Percentiles rank a stretch among this genome's conserved stretches.
These are phyloP conservation scores for Hippophae tibetana DNA, from an alignment of 306 rosid species.

Conservation along the genomic window DNA sequence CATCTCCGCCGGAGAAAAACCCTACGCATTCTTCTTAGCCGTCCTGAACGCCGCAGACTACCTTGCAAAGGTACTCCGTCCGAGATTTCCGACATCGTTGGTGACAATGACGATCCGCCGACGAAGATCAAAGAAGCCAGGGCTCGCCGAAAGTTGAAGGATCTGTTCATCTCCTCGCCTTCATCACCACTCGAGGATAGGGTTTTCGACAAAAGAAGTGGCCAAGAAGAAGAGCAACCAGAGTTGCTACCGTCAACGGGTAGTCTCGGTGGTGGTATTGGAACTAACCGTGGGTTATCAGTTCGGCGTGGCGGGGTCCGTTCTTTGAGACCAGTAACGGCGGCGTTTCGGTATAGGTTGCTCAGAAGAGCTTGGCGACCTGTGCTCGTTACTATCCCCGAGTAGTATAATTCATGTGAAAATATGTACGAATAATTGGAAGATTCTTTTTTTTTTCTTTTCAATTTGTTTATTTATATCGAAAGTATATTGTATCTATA, in stretches of 20 bases:
- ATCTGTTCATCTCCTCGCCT: conserved; percentile 68
- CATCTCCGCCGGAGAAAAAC: conserved; percentile 81
- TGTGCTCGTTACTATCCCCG: conserved; percentile 67
- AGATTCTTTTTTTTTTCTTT: conserved; percentile 9
- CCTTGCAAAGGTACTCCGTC: conserved; percentile 23
- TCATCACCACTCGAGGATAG: conserved; percentile 36
- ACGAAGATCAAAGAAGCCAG: conserved; percentile 26
- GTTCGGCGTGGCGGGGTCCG: conserved; percentile 27
- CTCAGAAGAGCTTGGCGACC: conserved; percentile 88
- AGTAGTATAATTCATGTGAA: conserved; percentile 24
- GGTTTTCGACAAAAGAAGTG: conserved; percentile 25
- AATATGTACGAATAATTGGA: conserved; percentile 26
- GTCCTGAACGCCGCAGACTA: conserved; percentile 47
- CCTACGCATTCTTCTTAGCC: conserved; percentile 58
- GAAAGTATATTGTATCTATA: background rate
- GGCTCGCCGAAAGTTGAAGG: conserved; percentile 60
- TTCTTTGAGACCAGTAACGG: conserved; percentile 51
- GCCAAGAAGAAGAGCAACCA: conserved; percentile 18
- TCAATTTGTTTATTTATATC: background rate
- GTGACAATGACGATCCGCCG: conserved; percentile 13
- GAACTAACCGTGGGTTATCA: conserved; percentile 4
- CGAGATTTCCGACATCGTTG: conserved; percentile 14
- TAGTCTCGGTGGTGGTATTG: conserved; percentile 4
- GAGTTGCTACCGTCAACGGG: conserved; percentile 19
- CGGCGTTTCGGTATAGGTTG: conserved; percentile 58